Evolutionary conservation across 148 eudicot species (phyloP), one percentile per base, ranked within the genome.

Genomic region (Camellia granthamiana): DNA sequence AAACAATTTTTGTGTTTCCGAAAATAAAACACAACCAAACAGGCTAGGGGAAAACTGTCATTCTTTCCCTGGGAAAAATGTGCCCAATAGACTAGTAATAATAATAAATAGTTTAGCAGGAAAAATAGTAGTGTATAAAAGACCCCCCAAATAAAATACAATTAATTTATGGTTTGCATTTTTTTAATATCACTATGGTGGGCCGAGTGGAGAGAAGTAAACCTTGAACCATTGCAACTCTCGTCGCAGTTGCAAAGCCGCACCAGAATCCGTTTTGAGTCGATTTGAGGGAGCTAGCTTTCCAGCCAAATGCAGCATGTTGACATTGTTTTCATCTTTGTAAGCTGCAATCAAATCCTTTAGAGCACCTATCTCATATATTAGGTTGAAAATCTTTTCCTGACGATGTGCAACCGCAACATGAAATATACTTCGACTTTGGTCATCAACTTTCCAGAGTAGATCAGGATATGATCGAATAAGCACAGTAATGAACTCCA

Each of bases 271-370:
- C 8, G 52, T 72, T 6, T 72, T 68, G 10, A 87, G 84, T 54
- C 74, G 68, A 43, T 83, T 67, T 38, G 81, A 23, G 21, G 82
- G 65, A 0, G 88, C 83, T 23, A 83, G 49, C 12, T 41, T 81
- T 42, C 78, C 90, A 30, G 86, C 87, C 54, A 87, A 77, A 43
- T 87, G 90, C 43, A 87, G 74, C 7, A 87, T 85, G 79, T 72
- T 85, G 54, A 58, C 72, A 43, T 68, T 69, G 19, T 41, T 8
- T 0, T 5, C 41, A 69, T 63, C 80, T 8, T 43, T 63, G 16
- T 63, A 76, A 62, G 72, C 19, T 8, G 79, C 56, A 12, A 86
- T 23, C 54, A 81, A 56, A 52, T 81, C 73, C 63, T 55, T 74
- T 3, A 52, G 19, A 21, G 74, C 44, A 11, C 84, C 77, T 38